Evolutionary conservation across 2,329 filamentous ascomycete genomes (phyloP).

Genomic region (Fusarium hainanense): DNA sequence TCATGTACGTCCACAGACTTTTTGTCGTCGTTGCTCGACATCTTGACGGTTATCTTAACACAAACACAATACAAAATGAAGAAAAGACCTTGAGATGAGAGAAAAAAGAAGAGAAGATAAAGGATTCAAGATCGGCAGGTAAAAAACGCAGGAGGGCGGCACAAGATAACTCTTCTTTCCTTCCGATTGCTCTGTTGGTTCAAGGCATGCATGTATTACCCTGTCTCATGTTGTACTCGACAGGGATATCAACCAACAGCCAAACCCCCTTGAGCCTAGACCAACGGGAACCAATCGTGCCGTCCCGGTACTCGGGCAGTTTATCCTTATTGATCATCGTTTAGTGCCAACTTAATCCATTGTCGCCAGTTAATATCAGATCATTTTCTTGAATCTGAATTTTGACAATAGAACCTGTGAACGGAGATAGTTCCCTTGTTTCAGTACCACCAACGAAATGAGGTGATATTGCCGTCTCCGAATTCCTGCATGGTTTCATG

Average conservation of each 20-base stretch:
- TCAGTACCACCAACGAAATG: neutral
- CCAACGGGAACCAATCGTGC: neutral
- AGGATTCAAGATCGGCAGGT: neutral
- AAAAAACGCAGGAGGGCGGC: neutral
- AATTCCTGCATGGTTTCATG: neutral
- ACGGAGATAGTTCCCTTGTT: neutral
- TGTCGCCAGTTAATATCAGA: neutral
- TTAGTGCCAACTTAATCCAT: neutral
- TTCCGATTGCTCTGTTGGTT: neutral
- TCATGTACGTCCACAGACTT: slow-evolving; percentile 9
- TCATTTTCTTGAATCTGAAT: neutral
- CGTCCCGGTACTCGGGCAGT: neutral
- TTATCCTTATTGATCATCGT: neutral
- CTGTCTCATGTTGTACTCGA: neutral
- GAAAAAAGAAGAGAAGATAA: neutral
- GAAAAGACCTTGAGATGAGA: neutral
- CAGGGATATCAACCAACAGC: neutral
- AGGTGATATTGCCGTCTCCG: neutral
- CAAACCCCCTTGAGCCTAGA: neutral
- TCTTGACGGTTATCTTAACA: neutral
- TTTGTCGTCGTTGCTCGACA: slow-evolving; percentile 30
- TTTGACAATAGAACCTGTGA: neutral
- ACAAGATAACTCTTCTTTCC: neutral
- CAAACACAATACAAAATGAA: neutral
- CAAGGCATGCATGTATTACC: neutral